Evolutionary conservation across 1,284 basidiomycete species (phyloP).

Genomic region (Porogramme epimiltina): DNA sequence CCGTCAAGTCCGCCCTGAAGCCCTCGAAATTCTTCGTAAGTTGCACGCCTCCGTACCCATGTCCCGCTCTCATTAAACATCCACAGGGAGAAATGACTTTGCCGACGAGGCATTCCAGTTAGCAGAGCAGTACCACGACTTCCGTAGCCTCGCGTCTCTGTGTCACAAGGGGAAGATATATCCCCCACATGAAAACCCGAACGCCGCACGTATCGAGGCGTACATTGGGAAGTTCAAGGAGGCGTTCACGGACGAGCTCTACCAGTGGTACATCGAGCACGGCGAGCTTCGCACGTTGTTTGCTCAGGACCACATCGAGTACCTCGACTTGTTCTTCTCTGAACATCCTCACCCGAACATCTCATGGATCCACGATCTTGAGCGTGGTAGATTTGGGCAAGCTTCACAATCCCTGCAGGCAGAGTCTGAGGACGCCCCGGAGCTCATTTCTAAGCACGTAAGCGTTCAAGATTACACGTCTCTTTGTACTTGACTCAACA

Average conservation of each 20-base stretch:
- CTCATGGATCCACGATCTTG: constrained; percentile 91
- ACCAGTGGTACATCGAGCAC: constrained; percentile 84
- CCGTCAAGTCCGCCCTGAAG: constrained; percentile 65
- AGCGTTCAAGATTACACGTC: constrained; percentile 24
- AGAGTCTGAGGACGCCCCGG: constrained; percentile 59
- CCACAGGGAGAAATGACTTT: constrained; percentile 65
- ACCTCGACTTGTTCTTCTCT: constrained; percentile 79
- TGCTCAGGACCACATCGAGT: constrained; percentile 64
- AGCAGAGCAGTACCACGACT: constrained; percentile 87
- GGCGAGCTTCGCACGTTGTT: constrained; percentile 78
- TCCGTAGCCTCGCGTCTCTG: constrained; percentile 78
- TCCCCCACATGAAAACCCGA: constrained; percentile 63
- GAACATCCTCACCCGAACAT: constrained; percentile 64
- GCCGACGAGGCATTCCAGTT: constrained; percentile 74
- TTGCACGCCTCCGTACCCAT: constrained; percentile 5
- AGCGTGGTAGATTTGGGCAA: constrained; percentile 63
- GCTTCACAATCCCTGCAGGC: constrained; percentile 68
- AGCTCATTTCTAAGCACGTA: constrained; percentile 77
- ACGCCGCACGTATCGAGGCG: constrained; percentile 57
- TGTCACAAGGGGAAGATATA: constrained; percentile 72
- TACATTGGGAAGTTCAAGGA: constrained; percentile 86
- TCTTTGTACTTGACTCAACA: too few species aligned
- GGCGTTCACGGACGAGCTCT: constrained; percentile 87
- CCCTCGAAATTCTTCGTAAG: constrained; percentile 79
- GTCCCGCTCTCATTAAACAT: neutral